Percentiles rank a stretch among this genome's conserved stretches.
Conservation (phyloP, 768 basidiomycete species). For the Podaxis sp. region DNA sequence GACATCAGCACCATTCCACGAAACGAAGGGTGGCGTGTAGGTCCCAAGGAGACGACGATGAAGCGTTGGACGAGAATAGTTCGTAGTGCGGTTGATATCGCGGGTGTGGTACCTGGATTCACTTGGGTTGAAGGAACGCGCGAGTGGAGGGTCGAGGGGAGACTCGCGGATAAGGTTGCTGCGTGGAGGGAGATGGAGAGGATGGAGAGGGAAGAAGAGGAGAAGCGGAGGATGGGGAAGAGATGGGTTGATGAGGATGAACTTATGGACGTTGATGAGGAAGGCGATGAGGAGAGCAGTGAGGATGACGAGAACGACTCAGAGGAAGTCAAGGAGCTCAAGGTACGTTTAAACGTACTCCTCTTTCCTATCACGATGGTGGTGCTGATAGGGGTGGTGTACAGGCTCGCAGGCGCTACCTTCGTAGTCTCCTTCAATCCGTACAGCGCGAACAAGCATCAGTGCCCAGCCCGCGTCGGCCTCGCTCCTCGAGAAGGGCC, state of each 20-base stretch:
- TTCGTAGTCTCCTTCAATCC: conserved; percentile 63
- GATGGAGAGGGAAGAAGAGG: conserved; percentile 66
- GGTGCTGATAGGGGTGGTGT: conserved; percentile 17
- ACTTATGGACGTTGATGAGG: conserved; percentile 70
- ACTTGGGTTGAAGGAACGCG: conserved; percentile 57
- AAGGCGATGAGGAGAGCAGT: conserved; percentile 44
- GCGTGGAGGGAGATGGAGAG: conserved; percentile 71
- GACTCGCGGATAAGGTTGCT: conserved; percentile 64
- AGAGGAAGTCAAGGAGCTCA: conserved; percentile 74
- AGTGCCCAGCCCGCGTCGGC: conserved; percentile 25
- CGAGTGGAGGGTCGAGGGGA: conserved; percentile 63
- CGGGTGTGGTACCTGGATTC: conserved; percentile 74
- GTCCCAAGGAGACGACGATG: conserved; percentile 18
- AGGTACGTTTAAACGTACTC: conserved; percentile 44
- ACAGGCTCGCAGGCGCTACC: conserved; percentile 72
- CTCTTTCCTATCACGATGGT: conserved; percentile 11
- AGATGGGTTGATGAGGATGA: conserved; percentile 59
- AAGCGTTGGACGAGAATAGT: conserved; percentile 75
- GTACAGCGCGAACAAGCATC: conserved; percentile 32
- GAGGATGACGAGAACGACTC: conserved; percentile 67
- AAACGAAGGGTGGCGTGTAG: conserved; percentile 10
- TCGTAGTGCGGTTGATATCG: conserved; percentile 67
- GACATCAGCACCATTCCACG: background rate
- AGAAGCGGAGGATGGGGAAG: conserved; percentile 56
- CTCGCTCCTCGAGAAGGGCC: conserved; percentile 25